Percentiles rank a stretch among this genome's conserved stretches.
Conservation (phyloP, 192 early-diverging fungal genomes). For the Coemansia sp. region DNA sequence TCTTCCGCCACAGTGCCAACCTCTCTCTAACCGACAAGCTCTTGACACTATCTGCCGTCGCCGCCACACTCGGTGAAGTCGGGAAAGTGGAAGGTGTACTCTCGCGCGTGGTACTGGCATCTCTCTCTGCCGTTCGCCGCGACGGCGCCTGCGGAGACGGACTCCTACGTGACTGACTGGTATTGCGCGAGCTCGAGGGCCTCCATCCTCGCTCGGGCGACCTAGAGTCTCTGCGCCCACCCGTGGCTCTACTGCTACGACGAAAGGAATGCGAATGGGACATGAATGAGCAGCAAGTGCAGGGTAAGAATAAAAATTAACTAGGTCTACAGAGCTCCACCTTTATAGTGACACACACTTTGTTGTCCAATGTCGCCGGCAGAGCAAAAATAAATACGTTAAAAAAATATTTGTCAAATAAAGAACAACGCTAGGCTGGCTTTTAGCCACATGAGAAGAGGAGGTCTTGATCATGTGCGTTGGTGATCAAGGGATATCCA, state of each 20-base stretch:
- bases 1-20: slow-evolving; percentile 79
- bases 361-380: too few relatives aligned
- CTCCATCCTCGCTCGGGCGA: slow-evolving; percentile 24
- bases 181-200: background rate
- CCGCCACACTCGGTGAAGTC: slow-evolving; percentile 28
- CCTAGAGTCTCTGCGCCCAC: slow-evolving; percentile 24
- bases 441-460: too few relatives aligned
- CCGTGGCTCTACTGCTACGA: slow-evolving; percentile 31
- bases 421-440: too few relatives aligned
- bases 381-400: too few relatives aligned
- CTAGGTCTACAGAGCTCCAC: background rate
- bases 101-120: background rate
- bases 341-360: background rate
- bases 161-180: background rate
- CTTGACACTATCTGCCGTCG: slow-evolving; percentile 63
- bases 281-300: slow-evolving; percentile 25
- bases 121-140: background rate
- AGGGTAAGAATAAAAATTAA: background rate
- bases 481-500: too few relatives aligned
- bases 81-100: slow-evolving; percentile 16
- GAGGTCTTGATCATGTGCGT: too few relatives aligned
- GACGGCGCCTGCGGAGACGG: background rate
- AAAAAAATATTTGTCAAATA: too few relatives aligned
- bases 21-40: slow-evolving; percentile 76
- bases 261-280: slow-evolving; percentile 40